Base-by-base conservation (phyloP, 1,139 yeast genomes). In the Zygosaccharomyces pseudobailii region DNA sequence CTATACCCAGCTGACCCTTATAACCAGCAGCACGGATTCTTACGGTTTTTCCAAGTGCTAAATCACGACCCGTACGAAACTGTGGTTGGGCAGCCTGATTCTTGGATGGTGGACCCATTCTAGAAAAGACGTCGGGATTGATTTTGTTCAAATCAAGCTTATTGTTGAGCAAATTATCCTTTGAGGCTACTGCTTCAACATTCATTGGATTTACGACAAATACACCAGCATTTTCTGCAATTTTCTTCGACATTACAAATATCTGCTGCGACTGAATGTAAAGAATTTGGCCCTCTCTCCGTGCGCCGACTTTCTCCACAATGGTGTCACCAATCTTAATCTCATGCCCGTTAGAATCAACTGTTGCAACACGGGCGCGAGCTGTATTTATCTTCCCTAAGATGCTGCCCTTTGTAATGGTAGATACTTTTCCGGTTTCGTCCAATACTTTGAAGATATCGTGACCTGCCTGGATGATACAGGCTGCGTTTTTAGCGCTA, bases 1-100 rank as follows among this genome's bases (percentile, higher is more conserved):
- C 89, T 56, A 87, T 86, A 63, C 98, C 99, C 73, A 85, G 83
- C 57, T 89, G 79, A 36, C 98, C 97, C 70, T 92, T 94, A 68
- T 90, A 88, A 54, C 90, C 90, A 5, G 97, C 96, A 8, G 82
- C 73, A 58, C 86, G 82, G 42, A 94, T 86, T 51, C 90, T 81
- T 27, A 92, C 96, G 50, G 87, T 85, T 63, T 87, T 88, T 55
- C 87, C 86, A 35, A 90, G 62, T 35, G 92, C 80, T 43, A 80
- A 79, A 65, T 89, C 97, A 59, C 92, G 82, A 21, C 94, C 96
- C 48, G 82, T 81, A 45, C 59, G 55, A 23, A 47, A 53, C 56
- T 61, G 64, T 9, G 56, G 47, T 27, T 46, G 62, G 35, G 49
- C 82, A 6, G 48, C 72, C 5, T 86, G 82, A 10, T 85, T 78